Percentiles rank a stretch among this genome's conserved stretches.
Evolutionary conservation across 495 filamentous ascomycete genomes (phyloP).

Genomic region (Podospora tetraspora): DNA sequence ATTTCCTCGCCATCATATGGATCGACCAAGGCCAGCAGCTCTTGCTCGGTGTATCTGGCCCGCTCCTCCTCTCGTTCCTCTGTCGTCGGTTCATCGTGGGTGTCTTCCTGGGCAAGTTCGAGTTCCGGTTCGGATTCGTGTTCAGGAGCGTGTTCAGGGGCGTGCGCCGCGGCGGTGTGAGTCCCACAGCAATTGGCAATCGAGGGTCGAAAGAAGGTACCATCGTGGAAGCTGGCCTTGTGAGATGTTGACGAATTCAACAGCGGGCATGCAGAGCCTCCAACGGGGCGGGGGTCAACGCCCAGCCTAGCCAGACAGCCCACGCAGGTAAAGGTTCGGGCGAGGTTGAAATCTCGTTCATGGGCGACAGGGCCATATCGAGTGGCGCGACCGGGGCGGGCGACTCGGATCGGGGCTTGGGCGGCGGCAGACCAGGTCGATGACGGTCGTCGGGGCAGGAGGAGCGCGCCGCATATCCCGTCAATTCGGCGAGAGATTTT

Average conservation of each 20-base stretch:
- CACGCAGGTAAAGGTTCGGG: not conserved
- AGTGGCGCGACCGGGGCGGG: not conserved
- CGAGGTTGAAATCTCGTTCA: not conserved
- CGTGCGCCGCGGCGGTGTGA: slow-evolving; percentile 18
- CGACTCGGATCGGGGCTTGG: slow-evolving; percentile 1
- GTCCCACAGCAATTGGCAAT: slow-evolving; percentile 9
- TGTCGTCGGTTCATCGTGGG: not conserved
- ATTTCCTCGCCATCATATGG: slow-evolving; percentile 37
- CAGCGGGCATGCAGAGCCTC: not conserved
- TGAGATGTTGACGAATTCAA: not conserved
- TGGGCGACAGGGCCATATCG: slow-evolving; percentile 18
- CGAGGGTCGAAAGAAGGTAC: slow-evolving; percentile 19
- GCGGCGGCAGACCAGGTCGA: slow-evolving; percentile 26
- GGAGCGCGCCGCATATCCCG: slow-evolving; percentile 47
- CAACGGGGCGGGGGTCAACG: not conserved
- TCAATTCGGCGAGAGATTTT: slow-evolving; percentile 49
- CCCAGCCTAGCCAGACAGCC: not conserved
- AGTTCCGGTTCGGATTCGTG: not conserved
- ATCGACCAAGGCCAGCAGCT: slow-evolving; percentile 47
- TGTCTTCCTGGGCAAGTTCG: not conserved
- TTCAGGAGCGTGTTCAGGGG: slow-evolving; percentile 1
- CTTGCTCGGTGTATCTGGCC: slow-evolving; percentile 24
- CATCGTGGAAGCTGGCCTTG: slow-evolving; percentile 9
- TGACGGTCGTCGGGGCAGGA: slow-evolving; percentile 37
- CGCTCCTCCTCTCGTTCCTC: not conserved